A percentile compares a stretch with the other conserved stretches of the same genome.
Evolutionary conservation across 1,139 yeast species (phyloP).

Genomic region (Scheffersomyces lignicola): DNA sequence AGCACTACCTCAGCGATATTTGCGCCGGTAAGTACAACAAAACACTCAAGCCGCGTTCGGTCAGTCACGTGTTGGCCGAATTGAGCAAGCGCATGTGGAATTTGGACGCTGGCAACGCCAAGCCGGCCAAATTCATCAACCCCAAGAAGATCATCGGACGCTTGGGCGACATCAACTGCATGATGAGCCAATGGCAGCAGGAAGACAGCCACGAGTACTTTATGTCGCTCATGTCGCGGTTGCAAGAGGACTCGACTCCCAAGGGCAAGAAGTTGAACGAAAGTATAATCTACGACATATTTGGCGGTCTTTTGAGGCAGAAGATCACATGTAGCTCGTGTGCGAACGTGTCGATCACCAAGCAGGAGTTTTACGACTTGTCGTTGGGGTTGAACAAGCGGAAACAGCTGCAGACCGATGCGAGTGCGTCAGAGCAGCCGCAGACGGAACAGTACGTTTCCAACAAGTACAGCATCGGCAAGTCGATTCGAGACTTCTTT

Average conservation of each 20-base stretch:
- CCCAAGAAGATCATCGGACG: constrained; percentile 75
- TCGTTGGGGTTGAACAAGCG: constrained; percentile 67
- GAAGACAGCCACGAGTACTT: constrained; percentile 97
- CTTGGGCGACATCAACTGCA: constrained; percentile 83
- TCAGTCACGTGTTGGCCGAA: constrained; percentile 71
- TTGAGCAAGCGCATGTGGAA: constrained; percentile 70
- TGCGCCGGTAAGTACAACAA: constrained; percentile 48
- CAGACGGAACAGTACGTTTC: too few relatives aligned
- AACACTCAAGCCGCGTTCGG: constrained; percentile 55
- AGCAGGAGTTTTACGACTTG: constrained; percentile 91
- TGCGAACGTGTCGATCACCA: constrained; percentile 78
- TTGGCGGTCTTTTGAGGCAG: constrained; percentile 88
- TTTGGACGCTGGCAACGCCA: constrained; percentile 25
- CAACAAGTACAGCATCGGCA: constrained; percentile 58
- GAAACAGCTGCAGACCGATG: constrained; percentile 16
- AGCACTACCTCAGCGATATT: constrained; percentile 75
- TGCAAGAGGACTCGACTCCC: constrained; percentile 92
- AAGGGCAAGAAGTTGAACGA: constrained; percentile 78
- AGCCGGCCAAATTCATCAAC: constrained; percentile 47
- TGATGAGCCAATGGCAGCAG: constrained; percentile 97
- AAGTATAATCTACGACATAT: constrained; percentile 85
- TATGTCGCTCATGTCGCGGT: constrained; percentile 82
- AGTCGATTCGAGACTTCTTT: constrained; percentile 77
- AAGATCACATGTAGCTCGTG: constrained; percentile 81
- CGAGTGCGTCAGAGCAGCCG: too few relatives aligned